phyloP scores from a whole-genome alignment of 257 asterid species.

The Ilex asprella region DNA sequence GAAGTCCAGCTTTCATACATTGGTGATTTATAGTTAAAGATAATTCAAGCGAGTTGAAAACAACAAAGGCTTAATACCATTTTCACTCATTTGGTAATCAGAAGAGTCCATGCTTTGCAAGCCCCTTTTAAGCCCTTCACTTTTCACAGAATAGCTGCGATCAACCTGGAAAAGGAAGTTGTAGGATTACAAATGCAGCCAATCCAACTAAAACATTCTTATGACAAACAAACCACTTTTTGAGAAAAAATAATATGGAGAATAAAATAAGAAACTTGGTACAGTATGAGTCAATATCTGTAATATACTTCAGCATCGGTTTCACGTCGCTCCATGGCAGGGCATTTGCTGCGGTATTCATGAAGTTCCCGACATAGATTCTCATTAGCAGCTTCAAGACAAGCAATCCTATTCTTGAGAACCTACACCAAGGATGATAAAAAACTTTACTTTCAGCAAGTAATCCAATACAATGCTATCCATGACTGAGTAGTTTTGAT shows the following conservation, averaged over 20 bases:
- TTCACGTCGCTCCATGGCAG: conserved; percentile 47
- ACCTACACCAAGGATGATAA: conserved; percentile 39
- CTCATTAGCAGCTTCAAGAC: conserved; percentile 93
- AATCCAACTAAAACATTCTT: background rate
- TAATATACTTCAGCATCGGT: conserved; percentile 50
- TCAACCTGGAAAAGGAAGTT: conserved; percentile 38
- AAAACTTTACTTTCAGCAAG: no score
- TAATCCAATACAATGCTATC: background rate
- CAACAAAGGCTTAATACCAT: conserved; percentile 44
- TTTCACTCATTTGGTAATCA: conserved; percentile 92
- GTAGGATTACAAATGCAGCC: background rate
- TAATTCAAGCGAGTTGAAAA: conserved; percentile 3
- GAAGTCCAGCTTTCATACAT: conserved; percentile 1
- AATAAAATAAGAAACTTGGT: no score
- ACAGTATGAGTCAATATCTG: background rate
- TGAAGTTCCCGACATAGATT: conserved; percentile 79
- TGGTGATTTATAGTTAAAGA: no score
- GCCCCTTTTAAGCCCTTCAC: conserved; percentile 87
- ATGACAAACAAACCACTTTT: no score
- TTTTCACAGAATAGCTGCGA: conserved; percentile 43
- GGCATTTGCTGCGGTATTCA: conserved; percentile 54
- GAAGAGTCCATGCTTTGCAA: conserved; percentile 85
- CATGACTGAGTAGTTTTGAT: background rate
- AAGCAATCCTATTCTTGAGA: conserved; percentile 73
- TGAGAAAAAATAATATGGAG: no score